Base-by-base conservation (phyloP, 2,329 filamentous ascomycete genomes). In the Pseudogymnoascus sp. region DNA sequence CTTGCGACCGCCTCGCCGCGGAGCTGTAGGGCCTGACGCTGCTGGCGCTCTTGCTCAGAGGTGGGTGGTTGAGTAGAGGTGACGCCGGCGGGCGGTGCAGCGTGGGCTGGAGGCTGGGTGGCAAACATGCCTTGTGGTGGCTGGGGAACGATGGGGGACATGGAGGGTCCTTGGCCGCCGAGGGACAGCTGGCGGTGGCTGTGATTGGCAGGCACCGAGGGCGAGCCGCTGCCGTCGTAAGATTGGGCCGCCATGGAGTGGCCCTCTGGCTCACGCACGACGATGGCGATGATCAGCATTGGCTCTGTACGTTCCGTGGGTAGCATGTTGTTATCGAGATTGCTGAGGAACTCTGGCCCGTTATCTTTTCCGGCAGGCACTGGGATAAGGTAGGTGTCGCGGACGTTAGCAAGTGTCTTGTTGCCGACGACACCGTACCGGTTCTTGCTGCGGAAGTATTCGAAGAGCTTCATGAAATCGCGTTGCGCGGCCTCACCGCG, bases 351-450 rank as follows among this genome's bases (percentile, higher is more conserved):
- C 65, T 92, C 90, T 0, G 94, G 93, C 35, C 76, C 77, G 59
- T 83, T 84, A 35, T 79, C 80, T 27, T 84, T 80, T 27, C 90
- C 91, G 4, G 86, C 82, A 33, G 91, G 84, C 4, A 97, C 84
- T 0, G 94, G 93, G 8, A 97, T 88, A 33, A 97, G 83, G 73
- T 97, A 97, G 1, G 92, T 90, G 71, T 97, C 93, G 64, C 92
- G 88, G 58, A 97, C 89, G 64, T 91, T 88, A 17, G 85, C 83
- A 31, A 86, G 77, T 13, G 58, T 27, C 73, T 90, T 89, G 71
- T 93, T 90, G 12, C 87, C 87, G 5, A 97, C 82, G 1, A 97
- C 93, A 17, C 92, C 93, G 73, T 96, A 99, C 35, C 92, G 84
- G 66, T 89, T 84, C 71, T 93, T 90, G 59, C 81, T 82, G 42